phyloP scores from a whole-genome alignment of 805 yeast species.

The Trichomonascus vanleenenianus region DNA sequence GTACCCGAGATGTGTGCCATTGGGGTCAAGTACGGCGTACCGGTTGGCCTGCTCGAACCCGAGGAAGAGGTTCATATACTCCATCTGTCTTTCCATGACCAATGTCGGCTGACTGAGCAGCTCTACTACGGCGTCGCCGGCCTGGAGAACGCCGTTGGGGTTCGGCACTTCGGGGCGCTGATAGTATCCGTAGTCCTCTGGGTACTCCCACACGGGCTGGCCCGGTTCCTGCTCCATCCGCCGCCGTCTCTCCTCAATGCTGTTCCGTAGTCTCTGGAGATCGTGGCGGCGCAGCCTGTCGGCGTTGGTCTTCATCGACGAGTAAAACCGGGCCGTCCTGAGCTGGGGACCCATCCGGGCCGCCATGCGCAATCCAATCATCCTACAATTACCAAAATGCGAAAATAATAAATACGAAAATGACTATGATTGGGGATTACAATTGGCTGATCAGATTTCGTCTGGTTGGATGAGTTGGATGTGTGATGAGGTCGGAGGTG shows the following conservation, averaged over 20 bases:
- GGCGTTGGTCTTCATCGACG: constrained; percentile 1
- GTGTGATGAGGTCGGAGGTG: too few relatives aligned
- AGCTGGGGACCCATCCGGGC: too few relatives aligned
- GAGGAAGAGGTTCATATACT: constrained; percentile 74
- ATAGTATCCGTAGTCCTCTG: neutral
- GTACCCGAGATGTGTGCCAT: constrained; percentile 70
- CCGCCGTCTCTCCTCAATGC: too few relatives aligned
- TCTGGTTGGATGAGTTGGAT: too few relatives aligned
- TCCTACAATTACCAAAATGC: too few relatives aligned
- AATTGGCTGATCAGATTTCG: too few relatives aligned
- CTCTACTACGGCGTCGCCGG: constrained; percentile 50
- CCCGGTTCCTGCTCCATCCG: neutral
- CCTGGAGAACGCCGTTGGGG: constrained; percentile 43
- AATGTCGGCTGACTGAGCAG: constrained; percentile 73
- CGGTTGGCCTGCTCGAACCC: constrained; percentile 90
- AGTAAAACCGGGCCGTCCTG: neutral
- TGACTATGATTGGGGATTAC: too few relatives aligned
- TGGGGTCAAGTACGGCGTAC: constrained; percentile 60
- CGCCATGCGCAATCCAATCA: too few relatives aligned
- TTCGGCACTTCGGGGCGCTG: neutral
- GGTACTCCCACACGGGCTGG: too few relatives aligned
- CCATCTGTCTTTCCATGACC: constrained; percentile 81
- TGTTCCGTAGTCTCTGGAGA: neutral
- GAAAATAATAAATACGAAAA: too few relatives aligned
- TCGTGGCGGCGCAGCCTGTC: neutral